Percentiles rank a stretch among this genome's conserved stretches.
Conservation (phyloP, 805 yeast species). For the Candida argentea region DNA sequence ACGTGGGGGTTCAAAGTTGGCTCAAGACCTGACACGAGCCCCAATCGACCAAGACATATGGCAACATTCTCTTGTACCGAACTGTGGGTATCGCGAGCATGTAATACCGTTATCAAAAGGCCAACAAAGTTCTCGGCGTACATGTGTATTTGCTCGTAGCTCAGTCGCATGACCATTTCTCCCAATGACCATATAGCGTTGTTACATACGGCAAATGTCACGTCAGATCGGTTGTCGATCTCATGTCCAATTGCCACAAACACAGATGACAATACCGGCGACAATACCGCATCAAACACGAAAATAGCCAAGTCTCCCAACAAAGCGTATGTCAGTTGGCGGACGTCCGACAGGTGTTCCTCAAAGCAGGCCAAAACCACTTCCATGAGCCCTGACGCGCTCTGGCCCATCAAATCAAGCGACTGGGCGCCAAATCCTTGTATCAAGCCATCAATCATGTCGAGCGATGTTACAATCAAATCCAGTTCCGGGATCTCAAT, state of each 20-base stretch:
- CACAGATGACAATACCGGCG: slow-evolving; percentile 40
- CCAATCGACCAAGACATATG: slow-evolving; percentile 81
- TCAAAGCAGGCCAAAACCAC: slow-evolving; percentile 60
- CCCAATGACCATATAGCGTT: slow-evolving; percentile 95
- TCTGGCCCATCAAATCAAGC: slow-evolving; percentile 40
- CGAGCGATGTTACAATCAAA: slow-evolving; percentile 80
- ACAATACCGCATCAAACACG: slow-evolving; percentile 35
- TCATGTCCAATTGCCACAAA: slow-evolving; percentile 63
- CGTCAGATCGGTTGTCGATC: slow-evolving; percentile 41
- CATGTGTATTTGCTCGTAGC: slow-evolving; percentile 36
- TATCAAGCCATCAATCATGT: slow-evolving; percentile 82
- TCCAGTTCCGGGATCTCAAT: slow-evolving; percentile 80
- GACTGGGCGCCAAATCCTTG: slow-evolving; percentile 73
- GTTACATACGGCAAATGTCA: slow-evolving; percentile 57
- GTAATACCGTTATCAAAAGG: slow-evolving; percentile 50
- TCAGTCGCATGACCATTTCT: slow-evolving; percentile 60
- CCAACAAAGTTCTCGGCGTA: slow-evolving; percentile 45
- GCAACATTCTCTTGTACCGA: slow-evolving; percentile 81
- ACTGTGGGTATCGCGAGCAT: slow-evolving; percentile 41
- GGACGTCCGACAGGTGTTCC: slow-evolving; percentile 75
- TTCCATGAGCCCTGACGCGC: slow-evolving; percentile 38
- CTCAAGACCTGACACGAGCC: slow-evolving; percentile 47
- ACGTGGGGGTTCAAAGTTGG: slow-evolving; percentile 46
- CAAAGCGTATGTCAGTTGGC: slow-evolving; percentile 85
- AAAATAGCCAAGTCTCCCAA: slow-evolving; percentile 80